Conservation (phyloP, 225 moss, liverwort and hornwort genomes). For the Antitrichia curtipendula region DNA sequence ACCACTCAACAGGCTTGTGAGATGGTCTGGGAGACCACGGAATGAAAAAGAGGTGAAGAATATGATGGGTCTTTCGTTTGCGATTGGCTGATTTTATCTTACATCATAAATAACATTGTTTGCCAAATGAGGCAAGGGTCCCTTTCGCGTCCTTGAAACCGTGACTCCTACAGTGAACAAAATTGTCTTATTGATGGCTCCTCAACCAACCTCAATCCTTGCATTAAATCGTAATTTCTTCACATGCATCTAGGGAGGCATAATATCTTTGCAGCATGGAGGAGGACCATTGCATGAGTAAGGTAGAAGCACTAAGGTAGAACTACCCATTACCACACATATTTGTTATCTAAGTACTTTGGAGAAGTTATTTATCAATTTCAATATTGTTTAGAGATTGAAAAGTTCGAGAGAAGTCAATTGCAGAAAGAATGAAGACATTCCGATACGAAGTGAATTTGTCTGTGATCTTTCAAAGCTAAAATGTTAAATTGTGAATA, state of each 20-base stretch:
- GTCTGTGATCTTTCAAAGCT: too few relatives aligned
- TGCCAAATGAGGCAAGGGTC: neutral
- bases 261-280: neutral
- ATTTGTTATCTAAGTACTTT: too few relatives aligned
- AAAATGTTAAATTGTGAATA: too few relatives aligned
- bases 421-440: too few relatives aligned
- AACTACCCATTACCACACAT: too few relatives aligned
- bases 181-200: neutral
- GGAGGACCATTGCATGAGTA: neutral
- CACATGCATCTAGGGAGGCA: neutral
- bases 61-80: neutral
- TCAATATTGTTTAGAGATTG: too few relatives aligned
- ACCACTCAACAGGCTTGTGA: neutral
- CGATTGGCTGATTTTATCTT: neutral
- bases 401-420: too few relatives aligned
- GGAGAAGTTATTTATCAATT: too few relatives aligned
- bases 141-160: neutral
- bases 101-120: neutral
- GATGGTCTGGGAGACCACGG: neutral
- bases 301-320: too few relatives aligned
- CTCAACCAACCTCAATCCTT: neutral
- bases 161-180: neutral
- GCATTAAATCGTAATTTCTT: neutral
- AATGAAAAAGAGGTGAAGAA: neutral
- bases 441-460: too few relatives aligned